Evolutionary conservation across 75 land plant species (phyloP).

Genomic region (Pinus albicaulis): DNA sequence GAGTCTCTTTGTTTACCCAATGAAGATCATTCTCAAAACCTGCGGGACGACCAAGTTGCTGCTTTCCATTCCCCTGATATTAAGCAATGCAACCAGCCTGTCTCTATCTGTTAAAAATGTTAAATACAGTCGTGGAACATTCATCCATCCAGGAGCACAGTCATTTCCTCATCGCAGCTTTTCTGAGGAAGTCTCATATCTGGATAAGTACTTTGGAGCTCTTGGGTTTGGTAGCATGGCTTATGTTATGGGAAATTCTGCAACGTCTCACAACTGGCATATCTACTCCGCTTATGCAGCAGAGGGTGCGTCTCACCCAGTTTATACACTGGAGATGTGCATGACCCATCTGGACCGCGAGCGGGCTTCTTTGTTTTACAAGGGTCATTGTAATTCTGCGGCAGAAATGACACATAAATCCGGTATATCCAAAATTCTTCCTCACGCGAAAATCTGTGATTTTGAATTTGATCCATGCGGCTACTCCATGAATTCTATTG

Average conservation of each 20-base stretch:
- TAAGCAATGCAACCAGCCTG: too few relatives aligned
- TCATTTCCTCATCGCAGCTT: conserved; percentile 62
- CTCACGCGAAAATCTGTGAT: conserved; percentile 63
- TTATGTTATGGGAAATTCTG: conserved; percentile 50
- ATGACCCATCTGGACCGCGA: conserved; percentile 60
- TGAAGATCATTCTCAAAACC: conserved; percentile 54
- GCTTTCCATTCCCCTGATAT: too few relatives aligned
- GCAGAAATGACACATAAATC: conserved; percentile 52
- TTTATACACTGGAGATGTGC: conserved; percentile 69
- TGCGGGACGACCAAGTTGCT: too few relatives aligned
- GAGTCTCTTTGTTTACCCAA: conserved; percentile 55
- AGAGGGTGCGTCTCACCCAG: not conserved
- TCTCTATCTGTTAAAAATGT: too few relatives aligned
- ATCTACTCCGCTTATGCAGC: conserved; percentile 18
- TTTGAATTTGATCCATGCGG: conserved; percentile 92
- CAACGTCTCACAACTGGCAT: conserved; percentile 45
- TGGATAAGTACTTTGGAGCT: conserved; percentile 44
- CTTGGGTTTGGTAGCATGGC: conserved; percentile 43
- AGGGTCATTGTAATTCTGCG: conserved; percentile 29
- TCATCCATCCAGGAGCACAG: conserved; percentile 56
- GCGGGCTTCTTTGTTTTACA: conserved; percentile 58
- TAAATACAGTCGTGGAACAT: conserved; percentile 53
- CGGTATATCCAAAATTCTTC: conserved; percentile 57
- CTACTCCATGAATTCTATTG: conserved; percentile 76
- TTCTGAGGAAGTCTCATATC: conserved; percentile 43